Percentiles rank a stretch among this genome's conserved stretches.
Conservation (phyloP, 139 green algal species). For the Trebouxia sp. region DNA sequence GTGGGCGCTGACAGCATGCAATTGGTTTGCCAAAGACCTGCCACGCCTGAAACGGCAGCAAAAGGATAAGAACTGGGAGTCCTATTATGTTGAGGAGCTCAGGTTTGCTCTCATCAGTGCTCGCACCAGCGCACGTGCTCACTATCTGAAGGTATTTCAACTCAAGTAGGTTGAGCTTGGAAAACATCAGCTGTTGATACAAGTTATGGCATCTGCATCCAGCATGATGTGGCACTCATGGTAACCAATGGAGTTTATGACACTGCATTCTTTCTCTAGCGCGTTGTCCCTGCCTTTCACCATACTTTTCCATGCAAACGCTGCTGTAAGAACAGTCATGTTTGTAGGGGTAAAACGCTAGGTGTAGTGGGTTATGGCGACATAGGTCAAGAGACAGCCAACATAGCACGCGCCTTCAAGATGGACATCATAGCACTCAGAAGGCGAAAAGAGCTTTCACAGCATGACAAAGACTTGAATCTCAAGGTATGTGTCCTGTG, state of each 20-base stretch:
- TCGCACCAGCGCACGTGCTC: too few relatives aligned
- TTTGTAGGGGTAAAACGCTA: slow-evolving; percentile 59
- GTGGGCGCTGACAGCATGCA: slow-evolving; percentile 72
- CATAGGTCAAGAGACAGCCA: slow-evolving; percentile 58
- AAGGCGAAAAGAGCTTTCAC: slow-evolving; percentile 54
- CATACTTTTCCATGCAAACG: background rate
- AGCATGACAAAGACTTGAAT: slow-evolving; percentile 51
- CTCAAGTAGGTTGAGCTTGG: too few relatives aligned
- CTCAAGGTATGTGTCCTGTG: slow-evolving; percentile 49
- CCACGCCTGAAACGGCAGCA: slow-evolving; percentile 54
- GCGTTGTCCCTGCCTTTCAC: background rate
- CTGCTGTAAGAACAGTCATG: too few relatives aligned
- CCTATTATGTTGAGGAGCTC: slow-evolving; percentile 74
- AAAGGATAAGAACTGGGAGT: slow-evolving; percentile 48
- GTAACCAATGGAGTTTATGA: too few relatives aligned
- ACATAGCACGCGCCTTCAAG: slow-evolving; percentile 46
- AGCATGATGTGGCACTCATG: too few relatives aligned
- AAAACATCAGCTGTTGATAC: background rate
- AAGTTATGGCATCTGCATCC: background rate
- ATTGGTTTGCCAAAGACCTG: slow-evolving; percentile 81
- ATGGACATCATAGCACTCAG: slow-evolving; percentile 75
- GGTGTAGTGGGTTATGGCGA: slow-evolving; percentile 80
- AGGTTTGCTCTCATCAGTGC: too few relatives aligned
- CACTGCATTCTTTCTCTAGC: background rate
- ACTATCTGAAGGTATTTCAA: too few relatives aligned